Percentiles rank a stretch among this genome's conserved stretches.
These are phyloP conservation scores for Pichia membranifaciens DNA, from an alignment of 805 yeast genomes.

Conservation along the genomic window DNA sequence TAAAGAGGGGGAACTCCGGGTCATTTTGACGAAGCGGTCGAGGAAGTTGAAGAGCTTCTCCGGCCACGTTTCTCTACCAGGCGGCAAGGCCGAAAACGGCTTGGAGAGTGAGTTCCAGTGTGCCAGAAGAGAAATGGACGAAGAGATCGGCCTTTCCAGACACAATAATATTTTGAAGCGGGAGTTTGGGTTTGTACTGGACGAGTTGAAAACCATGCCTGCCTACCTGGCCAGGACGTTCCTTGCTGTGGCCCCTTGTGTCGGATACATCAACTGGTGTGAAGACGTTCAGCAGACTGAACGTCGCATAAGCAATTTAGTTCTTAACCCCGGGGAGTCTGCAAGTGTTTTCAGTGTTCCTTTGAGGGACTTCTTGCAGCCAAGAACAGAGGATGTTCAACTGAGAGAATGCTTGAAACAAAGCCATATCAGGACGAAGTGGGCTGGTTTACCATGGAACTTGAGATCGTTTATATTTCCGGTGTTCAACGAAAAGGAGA, in stretches of 20 bases:
- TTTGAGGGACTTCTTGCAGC: slow-evolving; percentile 48
- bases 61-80: slow-evolving; percentile 90
- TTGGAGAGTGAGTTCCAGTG: slow-evolving; percentile 64
- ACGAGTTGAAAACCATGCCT: slow-evolving; percentile 61
- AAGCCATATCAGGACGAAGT: slow-evolving; percentile 37
- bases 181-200: slow-evolving; percentile 51
- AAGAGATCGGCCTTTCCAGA: slow-evolving; percentile 72
- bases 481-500: slow-evolving; percentile 48
- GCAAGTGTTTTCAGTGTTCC: slow-evolving; percentile 69
- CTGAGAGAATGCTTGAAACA: slow-evolving; percentile 31
- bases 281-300: slow-evolving; percentile 29
- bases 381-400: slow-evolving; percentile 25
- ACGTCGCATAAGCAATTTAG: slow-evolving; percentile 25
- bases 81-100: slow-evolving; percentile 79
- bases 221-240: slow-evolving; percentile 77
- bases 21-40: slow-evolving; percentile 73
- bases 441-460: slow-evolving; percentile 74
- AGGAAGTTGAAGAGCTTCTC: slow-evolving; percentile 65
- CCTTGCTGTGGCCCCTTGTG: slow-evolving; percentile 76
- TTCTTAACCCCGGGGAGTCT: slow-evolving; percentile 72
- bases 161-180: slow-evolving; percentile 38
- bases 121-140: slow-evolving; percentile 78
- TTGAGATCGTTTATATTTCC: slow-evolving; percentile 59
- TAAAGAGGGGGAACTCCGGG: slow-evolving; percentile 66
- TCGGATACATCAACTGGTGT: slow-evolving; percentile 51